A percentile compares a stretch with the other conserved stretches of the same genome.
phyloP scores from a whole-genome alignment of 208 protist species.

The Crithidia bombi region DNA sequence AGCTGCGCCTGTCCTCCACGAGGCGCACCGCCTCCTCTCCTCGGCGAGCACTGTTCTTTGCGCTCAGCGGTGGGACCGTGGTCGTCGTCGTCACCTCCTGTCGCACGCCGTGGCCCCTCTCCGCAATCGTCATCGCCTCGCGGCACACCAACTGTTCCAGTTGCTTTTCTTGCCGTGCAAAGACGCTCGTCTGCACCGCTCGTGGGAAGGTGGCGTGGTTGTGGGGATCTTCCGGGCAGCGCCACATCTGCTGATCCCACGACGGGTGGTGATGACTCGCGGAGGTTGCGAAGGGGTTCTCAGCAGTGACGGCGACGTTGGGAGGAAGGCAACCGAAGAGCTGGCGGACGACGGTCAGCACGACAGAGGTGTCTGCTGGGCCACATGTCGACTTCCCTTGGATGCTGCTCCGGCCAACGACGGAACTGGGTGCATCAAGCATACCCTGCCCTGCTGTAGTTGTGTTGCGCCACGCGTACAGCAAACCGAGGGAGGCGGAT shows the following conservation, averaged over 20 bases:
- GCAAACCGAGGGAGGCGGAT: neutral
- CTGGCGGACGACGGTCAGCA: conserved; percentile 5
- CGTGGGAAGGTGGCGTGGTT: conserved; percentile 25
- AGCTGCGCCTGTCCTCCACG: neutral
- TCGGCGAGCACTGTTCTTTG: neutral
- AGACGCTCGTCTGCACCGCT: conserved; percentile 27
- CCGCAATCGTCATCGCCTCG: conserved; percentile 20
- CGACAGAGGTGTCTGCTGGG: neutral
- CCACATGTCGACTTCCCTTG: neutral
- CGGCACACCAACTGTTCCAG: conserved; percentile 24
- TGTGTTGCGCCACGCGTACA: conserved; percentile 1
- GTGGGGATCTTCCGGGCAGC: conserved; percentile 15
- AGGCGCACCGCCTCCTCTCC: neutral
- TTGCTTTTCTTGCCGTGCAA: conserved; percentile 15
- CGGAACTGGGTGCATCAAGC: too few relatives aligned
- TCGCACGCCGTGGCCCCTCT: neutral
- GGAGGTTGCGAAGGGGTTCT: neutral
- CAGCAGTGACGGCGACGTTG: neutral
- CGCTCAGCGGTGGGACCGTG: neutral
- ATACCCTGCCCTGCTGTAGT: neutral
- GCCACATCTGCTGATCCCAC: conserved; percentile 18
- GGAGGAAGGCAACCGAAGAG: conserved; percentile 15
- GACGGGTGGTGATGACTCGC: neutral
- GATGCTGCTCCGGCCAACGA: neutral
- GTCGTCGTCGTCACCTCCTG: too few relatives aligned